Evolutionary conservation across 2,329 filamentous ascomycete genomes (phyloP).

Genomic region (Ophiostoma angusticollis): DNA sequence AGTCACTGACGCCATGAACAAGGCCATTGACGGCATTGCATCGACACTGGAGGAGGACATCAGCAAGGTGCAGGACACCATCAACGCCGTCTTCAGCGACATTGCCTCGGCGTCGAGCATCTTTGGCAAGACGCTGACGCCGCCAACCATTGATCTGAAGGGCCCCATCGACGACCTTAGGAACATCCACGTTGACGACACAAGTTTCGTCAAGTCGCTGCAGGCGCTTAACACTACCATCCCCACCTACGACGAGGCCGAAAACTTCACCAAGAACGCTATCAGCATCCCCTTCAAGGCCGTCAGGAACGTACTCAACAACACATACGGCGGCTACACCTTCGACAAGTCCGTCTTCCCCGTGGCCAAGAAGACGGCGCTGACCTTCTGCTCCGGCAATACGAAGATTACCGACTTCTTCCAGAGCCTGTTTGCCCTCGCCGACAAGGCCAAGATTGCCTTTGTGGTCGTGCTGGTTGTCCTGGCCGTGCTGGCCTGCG

Average conservation of each 20-base stretch:
- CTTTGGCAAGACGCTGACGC: constrained; percentile 20
- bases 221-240: constrained; percentile 63
- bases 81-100: constrained; percentile 45
- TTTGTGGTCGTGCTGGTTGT: constrained; percentile 65
- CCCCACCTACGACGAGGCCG: constrained; percentile 70
- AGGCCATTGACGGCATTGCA: constrained; percentile 38
- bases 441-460: constrained; percentile 55
- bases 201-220: constrained; percentile 55
- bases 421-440: constrained; percentile 51
- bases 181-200: constrained; percentile 53
- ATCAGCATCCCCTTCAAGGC: constrained; percentile 71
- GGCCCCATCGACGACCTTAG: constrained; percentile 53
- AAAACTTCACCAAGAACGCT: constrained; percentile 65
- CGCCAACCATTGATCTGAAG: constrained; percentile 49
- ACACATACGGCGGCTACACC: constrained; percentile 56
- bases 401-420: constrained; percentile 78
- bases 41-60: constrained; percentile 43
- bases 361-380: constrained; percentile 65
- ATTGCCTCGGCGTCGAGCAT: constrained; percentile 40
- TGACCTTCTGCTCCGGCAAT: constrained; percentile 83
- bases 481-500: constrained; percentile 30
- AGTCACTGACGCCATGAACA: constrained; percentile 35
- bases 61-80: constrained; percentile 24
- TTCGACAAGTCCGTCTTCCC: constrained; percentile 73
- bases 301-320: constrained; percentile 60